phyloP scores from a whole-genome alignment of 257 asterid genomes.

The Schizonepeta tenuifolia region DNA sequence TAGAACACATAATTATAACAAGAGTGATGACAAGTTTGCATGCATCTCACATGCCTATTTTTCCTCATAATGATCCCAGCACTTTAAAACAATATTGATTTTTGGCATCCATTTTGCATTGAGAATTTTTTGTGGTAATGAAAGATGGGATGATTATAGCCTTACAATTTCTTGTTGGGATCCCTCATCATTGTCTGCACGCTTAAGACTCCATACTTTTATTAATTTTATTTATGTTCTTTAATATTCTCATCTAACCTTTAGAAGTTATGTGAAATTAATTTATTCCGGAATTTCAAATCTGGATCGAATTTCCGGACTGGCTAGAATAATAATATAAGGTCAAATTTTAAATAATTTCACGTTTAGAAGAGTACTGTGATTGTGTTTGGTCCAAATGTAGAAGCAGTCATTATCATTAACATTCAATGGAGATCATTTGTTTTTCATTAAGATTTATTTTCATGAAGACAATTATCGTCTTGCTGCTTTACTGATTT shows the following conservation, averaged over 20 bases:
- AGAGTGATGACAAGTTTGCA: conserved; percentile 35
- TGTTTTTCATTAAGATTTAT: neutral
- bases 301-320: neutral
- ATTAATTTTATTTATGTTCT: neutral
- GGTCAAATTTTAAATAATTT: neutral
- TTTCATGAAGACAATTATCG: neutral
- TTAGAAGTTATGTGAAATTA: too few species aligned
- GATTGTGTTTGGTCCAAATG: conserved; percentile 13
- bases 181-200: conserved; percentile 21
- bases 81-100: conserved; percentile 22
- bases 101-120: conserved; percentile 14
- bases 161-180: conserved; percentile 14
- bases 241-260: neutral
- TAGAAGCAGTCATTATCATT: neutral
- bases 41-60: conserved; percentile 39
- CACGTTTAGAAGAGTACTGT: neutral
- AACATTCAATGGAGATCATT: conserved; percentile 4
- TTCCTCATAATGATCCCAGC: conserved; percentile 39
- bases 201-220: neutral
- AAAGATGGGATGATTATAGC: conserved; percentile 28
- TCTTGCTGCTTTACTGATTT: neutral
- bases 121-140: neutral
- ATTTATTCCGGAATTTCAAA: too few species aligned
- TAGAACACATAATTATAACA: conserved; percentile 26
- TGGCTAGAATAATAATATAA: neutral